Base-by-base conservation (phyloP, 2,329 filamentous ascomycete genomes). In the Ophiocordyceps robertsii region DNA sequence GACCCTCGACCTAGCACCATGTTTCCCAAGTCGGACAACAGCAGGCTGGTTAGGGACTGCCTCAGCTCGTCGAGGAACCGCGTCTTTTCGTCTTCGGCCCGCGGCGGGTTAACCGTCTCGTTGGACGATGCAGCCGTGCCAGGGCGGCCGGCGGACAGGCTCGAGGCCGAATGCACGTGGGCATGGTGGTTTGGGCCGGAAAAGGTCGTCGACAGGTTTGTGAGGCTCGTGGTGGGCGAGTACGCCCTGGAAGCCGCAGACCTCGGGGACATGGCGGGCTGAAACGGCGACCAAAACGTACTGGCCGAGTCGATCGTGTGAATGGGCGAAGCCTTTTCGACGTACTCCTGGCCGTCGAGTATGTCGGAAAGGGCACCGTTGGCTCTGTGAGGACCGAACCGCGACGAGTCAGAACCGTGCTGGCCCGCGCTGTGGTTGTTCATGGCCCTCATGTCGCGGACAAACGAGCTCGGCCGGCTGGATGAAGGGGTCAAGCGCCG, bases 201-300 rank as follows among this genome's bases (percentile, higher is more conserved):
- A 51, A 72, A 69, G 1, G 70, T 66, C 17, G 66, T 64, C 0
- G 72, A 74, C 2, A 77, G 56, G 49, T 77, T 80, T 8, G 73
- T 72, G 33, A 77, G 60, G 49, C 76, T 81, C 2, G 75, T 76
- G 0, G 73, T 75, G 0, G 77, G 76, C 6, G 77, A 81, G 45
- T 79, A 77, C 1, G 70, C 69, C 42, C 75, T 65, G 1, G 76
- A 75, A 0, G 72, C 58, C 60, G 72, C 64, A 57, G 85, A 56
- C 64, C 81, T 58, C 0, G 78, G 74, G 2, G 82, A 78, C 46
- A 80, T 73, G 0, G 75, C 70, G 0, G 79, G 78, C 46, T 85
- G 82, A 51, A 90, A 88, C 0, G 85, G 85, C 3, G 89, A 95
- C 87, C 88, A 95, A 57, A 90, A 93, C 0, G 87, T 92, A 14